Conservation (phyloP, 2,329 filamentous ascomycete genomes). For the Diplodia corticola region DNA sequence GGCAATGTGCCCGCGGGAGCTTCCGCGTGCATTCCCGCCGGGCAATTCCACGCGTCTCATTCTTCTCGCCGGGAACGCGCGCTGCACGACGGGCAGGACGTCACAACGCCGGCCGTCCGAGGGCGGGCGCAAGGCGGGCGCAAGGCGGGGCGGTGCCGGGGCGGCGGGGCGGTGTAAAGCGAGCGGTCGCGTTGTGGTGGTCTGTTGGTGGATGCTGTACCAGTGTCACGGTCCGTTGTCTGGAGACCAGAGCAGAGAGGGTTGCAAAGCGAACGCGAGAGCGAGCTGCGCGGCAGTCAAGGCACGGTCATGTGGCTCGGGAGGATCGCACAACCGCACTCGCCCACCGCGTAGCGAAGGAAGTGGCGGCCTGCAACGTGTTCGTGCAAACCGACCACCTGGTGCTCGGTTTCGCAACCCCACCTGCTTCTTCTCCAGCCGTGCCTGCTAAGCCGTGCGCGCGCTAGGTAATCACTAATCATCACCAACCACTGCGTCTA, state of each 20-base stretch:
- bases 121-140: too few species aligned
- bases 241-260: neutral
- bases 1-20: neutral
- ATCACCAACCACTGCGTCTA: neutral
- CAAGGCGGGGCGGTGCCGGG: too few species aligned
- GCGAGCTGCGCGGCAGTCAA: neutral
- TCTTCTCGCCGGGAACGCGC: neutral
- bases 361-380: neutral
- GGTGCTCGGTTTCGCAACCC: conserved; percentile 9
- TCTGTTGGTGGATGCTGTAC: neutral
- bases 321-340: conserved; percentile 2
- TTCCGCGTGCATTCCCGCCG: neutral
- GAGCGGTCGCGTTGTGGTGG: too few species aligned
- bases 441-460: neutral
- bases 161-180: too few species aligned
- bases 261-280: conserved; percentile 16
- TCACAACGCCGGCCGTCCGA: too few species aligned
- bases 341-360: neutral
- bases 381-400: neutral
- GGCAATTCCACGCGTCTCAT: neutral
- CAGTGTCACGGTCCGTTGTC: neutral
- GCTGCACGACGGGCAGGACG: too few species aligned
- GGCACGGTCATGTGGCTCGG: conserved; percentile 6
- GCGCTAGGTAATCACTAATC: neutral
- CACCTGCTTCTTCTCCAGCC: neutral